A percentile compares a stretch with the other conserved stretches of the same genome.
Evolutionary conservation across 2,329 filamentous ascomycete genomes (phyloP).

Genomic region (Colletotrichum sp.): DNA sequence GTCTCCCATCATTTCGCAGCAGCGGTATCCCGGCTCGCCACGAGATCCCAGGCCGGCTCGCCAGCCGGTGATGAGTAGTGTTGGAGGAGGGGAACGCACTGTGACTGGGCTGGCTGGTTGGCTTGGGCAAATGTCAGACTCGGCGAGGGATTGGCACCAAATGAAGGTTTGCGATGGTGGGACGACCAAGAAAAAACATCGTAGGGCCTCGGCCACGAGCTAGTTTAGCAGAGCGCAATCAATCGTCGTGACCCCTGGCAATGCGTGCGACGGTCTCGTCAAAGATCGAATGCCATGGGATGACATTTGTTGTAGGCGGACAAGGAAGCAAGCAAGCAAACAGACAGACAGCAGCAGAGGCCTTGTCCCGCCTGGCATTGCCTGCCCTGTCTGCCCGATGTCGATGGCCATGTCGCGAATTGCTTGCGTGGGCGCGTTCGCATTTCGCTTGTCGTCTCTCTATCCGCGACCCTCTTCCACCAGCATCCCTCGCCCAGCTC

Average conservation of each 20-base stretch:
- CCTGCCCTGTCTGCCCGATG: neutral
- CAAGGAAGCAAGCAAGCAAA: neutral
- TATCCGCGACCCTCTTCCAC: neutral
- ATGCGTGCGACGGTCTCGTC: neutral
- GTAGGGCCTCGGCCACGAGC: slow-evolving; percentile 3
- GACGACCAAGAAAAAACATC: neutral
- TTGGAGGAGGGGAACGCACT: neutral
- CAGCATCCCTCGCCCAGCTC: neutral
- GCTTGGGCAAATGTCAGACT: neutral
- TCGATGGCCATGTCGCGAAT: neutral
- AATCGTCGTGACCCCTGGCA: neutral
- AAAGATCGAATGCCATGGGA: slow-evolving; percentile 1
- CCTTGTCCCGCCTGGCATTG: neutral
- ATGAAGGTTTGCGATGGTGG: slow-evolving; percentile 5
- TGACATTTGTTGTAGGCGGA: neutral
- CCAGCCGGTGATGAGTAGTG: neutral
- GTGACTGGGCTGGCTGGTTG: neutral
- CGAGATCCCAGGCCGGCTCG: neutral
- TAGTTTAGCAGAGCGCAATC: neutral
- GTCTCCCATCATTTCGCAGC: neutral
- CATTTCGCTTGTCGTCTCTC: neutral
- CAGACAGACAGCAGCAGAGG: neutral
- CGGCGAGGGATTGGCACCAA: neutral
- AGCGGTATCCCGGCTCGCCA: slow-evolving; percentile 5
- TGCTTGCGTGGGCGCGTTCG: neutral